Conservation (phyloP, 2,329 filamentous ascomycete genomes). For the Pseudogymnoascus destructans region DNA sequence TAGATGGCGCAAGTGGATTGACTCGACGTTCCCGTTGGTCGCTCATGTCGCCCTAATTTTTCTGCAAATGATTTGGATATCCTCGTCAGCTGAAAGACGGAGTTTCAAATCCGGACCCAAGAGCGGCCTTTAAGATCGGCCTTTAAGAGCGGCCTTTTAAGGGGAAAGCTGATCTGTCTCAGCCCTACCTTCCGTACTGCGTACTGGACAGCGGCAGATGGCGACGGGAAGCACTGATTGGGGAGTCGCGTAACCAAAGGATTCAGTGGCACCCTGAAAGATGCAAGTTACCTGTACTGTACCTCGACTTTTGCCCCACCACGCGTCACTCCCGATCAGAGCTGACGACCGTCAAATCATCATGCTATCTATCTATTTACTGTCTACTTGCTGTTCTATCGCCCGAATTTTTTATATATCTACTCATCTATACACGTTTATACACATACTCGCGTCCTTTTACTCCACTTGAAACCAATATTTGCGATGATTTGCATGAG, state of each 20-base stretch:
- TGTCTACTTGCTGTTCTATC: background rate
- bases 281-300: conserved; percentile 4
- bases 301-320: background rate
- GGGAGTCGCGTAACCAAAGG: background rate
- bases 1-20: background rate
- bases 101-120: background rate
- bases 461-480: conserved; percentile 4
- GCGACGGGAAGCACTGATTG: conserved; percentile 5
- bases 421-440: background rate
- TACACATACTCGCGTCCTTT: background rate
- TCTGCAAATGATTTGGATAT: background rate
- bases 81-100: background rate
- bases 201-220: background rate
- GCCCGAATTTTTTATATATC: background rate
- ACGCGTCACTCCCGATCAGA: conserved; percentile 8
- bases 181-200: conserved; percentile 4
- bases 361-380: background rate
- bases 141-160: background rate
- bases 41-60: background rate
- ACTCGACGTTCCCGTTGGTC: background rate
- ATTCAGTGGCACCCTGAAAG: conserved; percentile 1
- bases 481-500: background rate
- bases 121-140: background rate
- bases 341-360: conserved; percentile 5
- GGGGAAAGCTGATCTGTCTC: background rate